Conservation (phyloP, 75 land plant species). For the Cupressus sempervirens region DNA sequence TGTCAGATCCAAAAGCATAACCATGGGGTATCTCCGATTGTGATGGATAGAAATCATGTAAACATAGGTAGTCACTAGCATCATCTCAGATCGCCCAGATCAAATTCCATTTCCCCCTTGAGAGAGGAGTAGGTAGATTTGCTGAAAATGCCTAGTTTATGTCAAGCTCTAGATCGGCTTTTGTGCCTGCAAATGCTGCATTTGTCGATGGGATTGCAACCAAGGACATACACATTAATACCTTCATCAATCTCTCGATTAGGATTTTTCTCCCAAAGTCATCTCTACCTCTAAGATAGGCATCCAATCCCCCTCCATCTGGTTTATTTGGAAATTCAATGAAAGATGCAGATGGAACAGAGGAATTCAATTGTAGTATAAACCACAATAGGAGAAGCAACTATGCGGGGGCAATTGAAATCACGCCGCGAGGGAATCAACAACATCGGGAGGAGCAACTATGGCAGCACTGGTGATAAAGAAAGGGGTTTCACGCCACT, state of each 20-base stretch:
- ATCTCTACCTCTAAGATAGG: constrained; percentile 26
- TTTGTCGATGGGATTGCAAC: constrained; percentile 90
- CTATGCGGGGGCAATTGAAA: constrained; percentile 14
- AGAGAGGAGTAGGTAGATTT: constrained; percentile 1
- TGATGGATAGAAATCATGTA: background rate
- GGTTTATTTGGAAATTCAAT: constrained; percentile 3
- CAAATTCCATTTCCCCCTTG: background rate
- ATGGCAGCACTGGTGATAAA: background rate
- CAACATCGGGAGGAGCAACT: constrained; percentile 1
- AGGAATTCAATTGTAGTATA: background rate
- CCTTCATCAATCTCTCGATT: constrained; percentile 60
- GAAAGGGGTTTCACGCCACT: background rate
- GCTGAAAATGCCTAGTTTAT: constrained; percentile 64
- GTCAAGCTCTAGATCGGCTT: constrained; percentile 48
- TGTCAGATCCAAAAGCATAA: too few relatives aligned
- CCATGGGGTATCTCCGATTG: constrained; percentile 1
- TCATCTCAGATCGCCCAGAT: background rate
- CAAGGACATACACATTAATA: constrained; percentile 84
- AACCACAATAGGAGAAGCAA: constrained; percentile 24
- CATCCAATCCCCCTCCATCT: background rate
- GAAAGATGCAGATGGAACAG: constrained; percentile 22
- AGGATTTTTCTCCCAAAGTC: constrained; percentile 84
- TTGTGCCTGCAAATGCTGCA: constrained; percentile 58
- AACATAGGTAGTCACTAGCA: background rate
- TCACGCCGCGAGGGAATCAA: background rate